Evolutionary conservation across 2,329 filamentous ascomycete genomes (phyloP), one percentile per base, ranked within the genome.

Genomic region (Trichoderma cornu-damae): DNA sequence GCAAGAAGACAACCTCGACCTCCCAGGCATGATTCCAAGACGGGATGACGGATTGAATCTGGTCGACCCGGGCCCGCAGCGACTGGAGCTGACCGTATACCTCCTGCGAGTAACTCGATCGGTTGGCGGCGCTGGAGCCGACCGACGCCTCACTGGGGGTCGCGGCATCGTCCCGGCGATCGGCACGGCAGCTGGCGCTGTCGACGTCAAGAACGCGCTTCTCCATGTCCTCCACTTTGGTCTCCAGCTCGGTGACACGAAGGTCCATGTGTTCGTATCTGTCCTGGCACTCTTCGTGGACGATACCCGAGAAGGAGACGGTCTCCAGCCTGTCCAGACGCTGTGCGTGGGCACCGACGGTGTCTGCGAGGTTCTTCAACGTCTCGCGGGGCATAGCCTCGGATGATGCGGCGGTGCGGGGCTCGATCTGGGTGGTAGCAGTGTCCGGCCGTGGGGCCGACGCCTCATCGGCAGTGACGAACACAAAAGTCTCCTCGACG

Each of bases 1-100:
- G 89, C 6, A 92, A 69, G 58, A 91, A 83, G 1, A 92, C 83
- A 4, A 92, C 85, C 66, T 92, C 88, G 1, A 93, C 74, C 62
- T 88, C 82, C 86, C 88, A 91, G 0, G 88, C 86, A 38, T 81
- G 77, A 40, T 73, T 71, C 26, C 76, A 75, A 0, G 86, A 84
- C n/a, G 88, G 87, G 28, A 84, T 70, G 8, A 80, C 74, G 5
- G 79, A 77, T 68, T 88, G 85, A 8, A 89, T 74, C 42, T 81
- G 75, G 28, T 75, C 70, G 48, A 84, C 71, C 60, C 80, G 78
- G 3, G 76, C 74, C 61, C 79, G 76, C 1, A 84, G 68, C 6
- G 69, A 68, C 61, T 80, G 74, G 1, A 85, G 71, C 61, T 83
- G 77, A 49, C 68, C 77, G 63, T 75, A 72, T 9, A 84, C 66